phyloP scores from a whole-genome alignment of 148 eudicot species.

The Simmondsia chinensis region DNA sequence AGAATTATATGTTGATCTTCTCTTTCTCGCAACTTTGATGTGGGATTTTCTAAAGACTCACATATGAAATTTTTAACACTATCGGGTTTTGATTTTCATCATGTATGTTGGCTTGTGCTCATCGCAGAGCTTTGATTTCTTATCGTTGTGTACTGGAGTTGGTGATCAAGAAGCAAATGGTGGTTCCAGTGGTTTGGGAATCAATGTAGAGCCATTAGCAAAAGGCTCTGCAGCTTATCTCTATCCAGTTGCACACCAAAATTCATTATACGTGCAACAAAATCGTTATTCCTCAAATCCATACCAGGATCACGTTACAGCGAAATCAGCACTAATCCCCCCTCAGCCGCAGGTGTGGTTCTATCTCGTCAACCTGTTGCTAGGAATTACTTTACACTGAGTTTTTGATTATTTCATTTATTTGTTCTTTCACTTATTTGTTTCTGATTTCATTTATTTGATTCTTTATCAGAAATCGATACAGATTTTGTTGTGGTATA shows the following conservation, averaged over 20 bases:
- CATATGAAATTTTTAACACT: too few relatives aligned
- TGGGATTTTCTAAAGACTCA: too few relatives aligned
- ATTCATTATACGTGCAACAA: slow-evolving; percentile 20
- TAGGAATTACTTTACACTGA: neutral
- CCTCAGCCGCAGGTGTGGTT: slow-evolving; percentile 11
- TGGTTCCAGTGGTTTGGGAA: slow-evolving; percentile 10
- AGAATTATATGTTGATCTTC: slow-evolving; percentile 5
- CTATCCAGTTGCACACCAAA: slow-evolving; percentile 22
- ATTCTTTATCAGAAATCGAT: too few relatives aligned
- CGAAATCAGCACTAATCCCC: slow-evolving; percentile 17
- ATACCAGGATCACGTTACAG: slow-evolving; percentile 21
- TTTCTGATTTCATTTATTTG: too few relatives aligned
- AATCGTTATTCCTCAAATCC: slow-evolving; percentile 18
- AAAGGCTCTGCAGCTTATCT: slow-evolving; percentile 17
- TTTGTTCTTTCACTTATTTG: too few relatives aligned
- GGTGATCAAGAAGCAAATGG: slow-evolving; percentile 15
- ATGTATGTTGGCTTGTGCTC: slow-evolving; percentile 1
- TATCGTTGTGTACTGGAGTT: slow-evolving; percentile 34
- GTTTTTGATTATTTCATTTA: neutral
- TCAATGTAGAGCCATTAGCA: slow-evolving; percentile 10
- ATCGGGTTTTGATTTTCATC: slow-evolving; percentile 1
- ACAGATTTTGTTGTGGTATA: too few relatives aligned
- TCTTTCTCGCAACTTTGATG: neutral
- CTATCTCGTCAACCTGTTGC: neutral
- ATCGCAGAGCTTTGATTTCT: slow-evolving; percentile 44